These are phyloP conservation scores for Hirsutella minnesotensis DNA, from an alignment of 2,329 filamentous ascomycete species.

Conservation along the genomic window DNA sequence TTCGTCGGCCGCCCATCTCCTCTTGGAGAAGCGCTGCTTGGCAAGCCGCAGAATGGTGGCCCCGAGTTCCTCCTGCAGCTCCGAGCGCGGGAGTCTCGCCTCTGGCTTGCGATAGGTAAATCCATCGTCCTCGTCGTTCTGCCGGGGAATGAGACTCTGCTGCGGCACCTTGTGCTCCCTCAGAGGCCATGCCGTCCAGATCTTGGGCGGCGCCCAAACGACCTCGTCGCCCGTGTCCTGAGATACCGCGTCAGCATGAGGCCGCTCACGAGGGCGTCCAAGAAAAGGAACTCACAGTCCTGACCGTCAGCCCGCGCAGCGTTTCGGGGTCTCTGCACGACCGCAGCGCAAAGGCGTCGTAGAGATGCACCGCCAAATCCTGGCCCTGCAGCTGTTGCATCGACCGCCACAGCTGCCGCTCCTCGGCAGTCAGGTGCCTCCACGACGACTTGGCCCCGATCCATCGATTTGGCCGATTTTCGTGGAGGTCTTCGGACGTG, in stretches of 20 bases:
- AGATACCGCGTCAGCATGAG: conserved; percentile 1
- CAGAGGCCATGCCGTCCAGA: conserved; percentile 84
- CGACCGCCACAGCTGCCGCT: conserved; percentile 50
- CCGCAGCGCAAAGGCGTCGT: conserved; percentile 57
- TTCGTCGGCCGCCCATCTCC: conserved; percentile 9
- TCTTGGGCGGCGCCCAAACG: conserved; percentile 40
- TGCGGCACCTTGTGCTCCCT: conserved; percentile 48
- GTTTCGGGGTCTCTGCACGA: conserved; percentile 13
- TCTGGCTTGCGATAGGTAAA: conserved; percentile 37
- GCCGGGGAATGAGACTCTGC: conserved; percentile 35
- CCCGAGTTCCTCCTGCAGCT: conserved; percentile 58
- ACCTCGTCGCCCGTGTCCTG: conserved; percentile 10
- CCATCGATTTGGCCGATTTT: conserved; percentile 59
- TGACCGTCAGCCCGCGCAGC: conserved; percentile 3
- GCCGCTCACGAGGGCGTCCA: neutral
- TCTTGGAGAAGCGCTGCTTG: conserved; percentile 46
- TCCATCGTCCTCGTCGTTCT: conserved; percentile 32
- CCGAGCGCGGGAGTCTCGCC: conserved; percentile 38
- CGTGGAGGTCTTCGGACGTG: conserved; percentile 32
- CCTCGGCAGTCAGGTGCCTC: conserved; percentile 47
- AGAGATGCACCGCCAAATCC: conserved; percentile 67
- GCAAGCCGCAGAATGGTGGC: conserved; percentile 55
- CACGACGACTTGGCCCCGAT: conserved; percentile 56
- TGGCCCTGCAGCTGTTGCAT: conserved; percentile 50
- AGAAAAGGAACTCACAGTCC: neutral